These are phyloP conservation scores for Halophytophthora polymorphica DNA, from an alignment of 352 stramenopile species.

Conservation along the genomic window DNA sequence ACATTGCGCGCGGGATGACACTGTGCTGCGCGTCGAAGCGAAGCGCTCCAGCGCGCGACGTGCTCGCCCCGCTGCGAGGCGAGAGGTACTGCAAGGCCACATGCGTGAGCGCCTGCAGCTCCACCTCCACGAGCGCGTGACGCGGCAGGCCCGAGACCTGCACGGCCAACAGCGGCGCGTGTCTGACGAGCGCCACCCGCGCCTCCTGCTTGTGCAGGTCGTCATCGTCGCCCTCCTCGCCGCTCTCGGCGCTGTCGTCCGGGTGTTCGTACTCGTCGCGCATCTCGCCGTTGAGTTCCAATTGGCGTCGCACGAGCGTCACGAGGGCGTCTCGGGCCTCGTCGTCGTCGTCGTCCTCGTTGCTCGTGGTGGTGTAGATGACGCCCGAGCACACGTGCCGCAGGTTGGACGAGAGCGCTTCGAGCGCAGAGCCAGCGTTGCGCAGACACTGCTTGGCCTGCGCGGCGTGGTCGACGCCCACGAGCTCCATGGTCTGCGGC, in stretches of 20 bases:
- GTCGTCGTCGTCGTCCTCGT: slow-evolving; percentile 23
- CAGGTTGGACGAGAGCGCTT: slow-evolving; percentile 78
- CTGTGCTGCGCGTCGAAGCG: slow-evolving; percentile 32
- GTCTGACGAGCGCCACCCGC: slow-evolving; percentile 37
- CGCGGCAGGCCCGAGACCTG: slow-evolving; percentile 69
- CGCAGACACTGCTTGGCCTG: slow-evolving; percentile 56
- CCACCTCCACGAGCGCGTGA: slow-evolving; percentile 68
- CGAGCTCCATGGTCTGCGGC: slow-evolving; percentile 93
- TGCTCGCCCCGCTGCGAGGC: slow-evolving; percentile 15
- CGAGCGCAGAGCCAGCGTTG: slow-evolving; percentile 66
- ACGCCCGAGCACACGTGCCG: slow-evolving; percentile 65
- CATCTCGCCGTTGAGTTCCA: slow-evolving; percentile 41
- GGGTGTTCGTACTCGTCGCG: slow-evolving; percentile 52
- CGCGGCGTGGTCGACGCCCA: slow-evolving; percentile 34
- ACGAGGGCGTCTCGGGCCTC: slow-evolving; percentile 23
- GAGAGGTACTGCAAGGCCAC: slow-evolving; percentile 51
- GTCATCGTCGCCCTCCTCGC: slow-evolving; percentile 73
- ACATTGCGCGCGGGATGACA: slow-evolving; percentile 45
- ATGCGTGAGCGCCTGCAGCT: slow-evolving; percentile 75
- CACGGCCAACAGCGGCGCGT: slow-evolving; percentile 57
- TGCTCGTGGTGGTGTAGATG: slow-evolving; percentile 46
- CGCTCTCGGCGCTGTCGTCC: slow-evolving; percentile 34
- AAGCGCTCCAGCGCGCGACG: slow-evolving; percentile 8
- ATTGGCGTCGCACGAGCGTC: slow-evolving; percentile 17
- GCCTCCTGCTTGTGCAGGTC: slow-evolving; percentile 60